Base-by-base conservation (phyloP, 1,284 basidiomycete genomes). In the Dichomitus squalens region DNA sequence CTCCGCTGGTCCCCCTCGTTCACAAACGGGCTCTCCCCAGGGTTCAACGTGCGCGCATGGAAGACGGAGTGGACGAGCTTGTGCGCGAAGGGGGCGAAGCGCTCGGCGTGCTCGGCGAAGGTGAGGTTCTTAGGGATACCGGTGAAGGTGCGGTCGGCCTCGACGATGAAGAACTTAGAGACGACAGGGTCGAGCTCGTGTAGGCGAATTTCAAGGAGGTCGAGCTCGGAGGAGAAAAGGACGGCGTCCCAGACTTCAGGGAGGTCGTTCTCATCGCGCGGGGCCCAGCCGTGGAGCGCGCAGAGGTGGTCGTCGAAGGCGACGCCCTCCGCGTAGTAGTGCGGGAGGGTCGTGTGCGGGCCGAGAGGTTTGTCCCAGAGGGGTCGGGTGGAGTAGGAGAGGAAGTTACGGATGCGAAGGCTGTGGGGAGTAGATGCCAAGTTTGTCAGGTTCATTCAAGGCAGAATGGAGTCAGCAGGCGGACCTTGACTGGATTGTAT, bases 181-280 rank as follows among this genome's bases (percentile, higher is more conserved):
- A 90, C 87, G 50, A 84, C 76, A 3, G 76, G 70, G 56, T 81
- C 79, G 56, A 88, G 79, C 71, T 91, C 88, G 70, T 84, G 75
- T 71, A 90, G 72, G 5, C 88, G 78, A 53, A 90, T 81, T 68
- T 90, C 86, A 49, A 90, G 72, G 55, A 90, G 72, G 68, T 90
- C 88, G 31, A 90, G 72, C 70, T 90, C 88, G 57, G 80, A 85
- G 70, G 79, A 82, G 72, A 85, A 76, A 36, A 86, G 76, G 34
- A 88, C 77, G 2, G 86, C 84, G 65, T 88, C 87, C 73, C 71
- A 75, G 11, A 76, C 66, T 23, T 68, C 60, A 8, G 68, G 64
- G 40, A 23, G 21, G 34, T 38, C 49, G 44, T 53, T 49, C 23
- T 57, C 49, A 25, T 66, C 59, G 40, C 82, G 72, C 57, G 66